Base-by-base conservation (phyloP, 2,329 filamentous ascomycete species). In the Elsinoe australis region DNA sequence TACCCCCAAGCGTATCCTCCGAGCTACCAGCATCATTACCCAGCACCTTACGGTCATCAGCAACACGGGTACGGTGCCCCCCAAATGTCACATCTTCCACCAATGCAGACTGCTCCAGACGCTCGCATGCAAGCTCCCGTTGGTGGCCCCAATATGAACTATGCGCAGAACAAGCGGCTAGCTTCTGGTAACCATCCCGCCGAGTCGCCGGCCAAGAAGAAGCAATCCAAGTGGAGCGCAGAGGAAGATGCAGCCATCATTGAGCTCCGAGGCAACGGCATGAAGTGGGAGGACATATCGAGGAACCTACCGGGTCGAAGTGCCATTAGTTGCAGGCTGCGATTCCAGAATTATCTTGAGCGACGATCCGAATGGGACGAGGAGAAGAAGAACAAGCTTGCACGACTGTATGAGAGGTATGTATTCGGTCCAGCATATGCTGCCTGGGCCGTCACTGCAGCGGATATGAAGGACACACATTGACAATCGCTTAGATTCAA, bases 201-300 rank as follows among this genome's bases (percentile, higher is more conserved):
- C 29, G 71, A 71, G 57, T 84, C 82, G 29, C 87, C 86, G 15
- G 85, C 87, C 26, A 94, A 92, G 71, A 94, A 90, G 69, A 94
- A 90, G 69, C 88, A 95, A 66, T 94, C 87, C 62, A 96, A 96
- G 67, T 96, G 92, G 92, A 94, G 87, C 4, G 75, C 84, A 1
- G 87, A 95, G 53, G 90, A 96, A 65, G 88, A 96, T 66, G 80
- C 85, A n/a, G 71, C 92, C 41, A 95, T 95, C 58, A 95, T 95
- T 59, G 86, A 94, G 64, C 77, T 96, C 53, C 80, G 90, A 50
- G 87, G 87, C 29, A 82, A 82, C 58, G 86, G 87, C 6, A 95
- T 95, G 87, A 96, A 96, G 64, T 96, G 90, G 92, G 90, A 96
- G 63, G 90, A 96, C 66, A 95, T 96, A 59, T 94, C 87, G 53